Conservation (phyloP, 1,139 yeast genomes). For the Scheffersomyces segobiensis region DNA sequence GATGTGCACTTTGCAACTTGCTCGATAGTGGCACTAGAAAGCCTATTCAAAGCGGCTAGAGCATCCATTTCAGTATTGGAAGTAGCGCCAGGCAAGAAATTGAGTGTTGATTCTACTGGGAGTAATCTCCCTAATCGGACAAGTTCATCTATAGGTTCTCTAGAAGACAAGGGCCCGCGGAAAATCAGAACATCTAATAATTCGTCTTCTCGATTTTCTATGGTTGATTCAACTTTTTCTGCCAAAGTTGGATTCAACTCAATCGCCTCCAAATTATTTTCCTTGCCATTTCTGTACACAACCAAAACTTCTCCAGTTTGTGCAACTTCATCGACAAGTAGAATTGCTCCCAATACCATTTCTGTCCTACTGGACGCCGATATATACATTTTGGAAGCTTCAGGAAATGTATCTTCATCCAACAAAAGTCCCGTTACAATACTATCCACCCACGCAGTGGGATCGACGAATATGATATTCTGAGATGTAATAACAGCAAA, state of each 20-base stretch:
- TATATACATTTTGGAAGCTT: background rate
- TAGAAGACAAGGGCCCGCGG: constrained; percentile 3
- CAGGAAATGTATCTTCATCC: background rate
- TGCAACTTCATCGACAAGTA: constrained; percentile 1
- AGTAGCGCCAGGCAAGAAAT: background rate
- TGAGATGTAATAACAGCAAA: constrained; percentile 8
- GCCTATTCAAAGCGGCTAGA: constrained; percentile 13
- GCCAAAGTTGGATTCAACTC: constrained; percentile 3
- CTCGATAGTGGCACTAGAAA: constrained; percentile 19
- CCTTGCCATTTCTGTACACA: constrained; percentile 6
- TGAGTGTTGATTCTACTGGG: background rate
- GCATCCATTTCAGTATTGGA: background rate
- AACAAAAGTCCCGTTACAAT: background rate
- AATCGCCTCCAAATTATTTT: constrained; percentile 14
- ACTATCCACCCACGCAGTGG: constrained; percentile 11
- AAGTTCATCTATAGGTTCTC: constrained; percentile 16
- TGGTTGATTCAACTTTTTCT: background rate
- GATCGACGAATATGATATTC: constrained; percentile 10
- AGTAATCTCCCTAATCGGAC: background rate
- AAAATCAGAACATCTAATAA: background rate
- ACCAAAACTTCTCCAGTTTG: constrained; percentile 4
- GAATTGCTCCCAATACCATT: background rate
- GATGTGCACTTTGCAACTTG: constrained; percentile 20
- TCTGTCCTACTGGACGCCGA: background rate
- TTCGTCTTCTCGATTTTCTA: background rate